These are phyloP conservation scores for Tarenaya hassleriana DNA, from an alignment of 345 rosid species.

Conservation along the genomic window DNA sequence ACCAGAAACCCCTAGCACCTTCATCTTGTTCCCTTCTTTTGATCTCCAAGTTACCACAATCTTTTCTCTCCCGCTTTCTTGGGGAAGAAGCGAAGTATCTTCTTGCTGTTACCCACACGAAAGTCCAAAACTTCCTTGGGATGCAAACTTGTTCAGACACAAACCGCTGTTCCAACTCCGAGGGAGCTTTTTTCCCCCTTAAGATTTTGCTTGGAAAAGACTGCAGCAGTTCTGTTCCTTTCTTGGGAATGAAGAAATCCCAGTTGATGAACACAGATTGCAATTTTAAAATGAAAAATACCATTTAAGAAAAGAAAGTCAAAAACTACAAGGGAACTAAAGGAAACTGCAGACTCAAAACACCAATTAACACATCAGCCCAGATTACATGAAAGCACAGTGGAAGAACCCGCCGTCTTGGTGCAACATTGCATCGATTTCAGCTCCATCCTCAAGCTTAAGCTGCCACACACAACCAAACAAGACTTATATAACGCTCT, in stretches of 20 bases:
- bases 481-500: too few species aligned
- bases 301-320: too few species aligned
- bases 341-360: too few species aligned
- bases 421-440: conserved; percentile 8
- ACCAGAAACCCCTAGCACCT: background rate
- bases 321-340: too few species aligned
- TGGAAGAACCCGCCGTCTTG: background rate
- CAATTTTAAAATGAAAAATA: too few species aligned
- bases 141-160: background rate
- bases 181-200: background rate
- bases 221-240: too few species aligned
- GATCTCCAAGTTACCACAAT: conserved; percentile 17
- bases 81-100: conserved; percentile 13
- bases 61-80: conserved; percentile 10
- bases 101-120: conserved; percentile 1
- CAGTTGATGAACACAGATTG: too few species aligned
- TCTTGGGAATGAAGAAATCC: too few species aligned
- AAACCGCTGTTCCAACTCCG: background rate
- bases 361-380: too few species aligned
- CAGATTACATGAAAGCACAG: background rate
- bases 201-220: too few species aligned
- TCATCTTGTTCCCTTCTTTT: conserved; percentile 8
- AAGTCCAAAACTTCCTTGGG: background rate
- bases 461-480: conserved; percentile 7
- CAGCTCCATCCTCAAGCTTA: conserved; percentile 11